These are phyloP conservation scores for Anisodus tanguticus DNA, from an alignment of 257 asterid species.

Conservation along the genomic window DNA sequence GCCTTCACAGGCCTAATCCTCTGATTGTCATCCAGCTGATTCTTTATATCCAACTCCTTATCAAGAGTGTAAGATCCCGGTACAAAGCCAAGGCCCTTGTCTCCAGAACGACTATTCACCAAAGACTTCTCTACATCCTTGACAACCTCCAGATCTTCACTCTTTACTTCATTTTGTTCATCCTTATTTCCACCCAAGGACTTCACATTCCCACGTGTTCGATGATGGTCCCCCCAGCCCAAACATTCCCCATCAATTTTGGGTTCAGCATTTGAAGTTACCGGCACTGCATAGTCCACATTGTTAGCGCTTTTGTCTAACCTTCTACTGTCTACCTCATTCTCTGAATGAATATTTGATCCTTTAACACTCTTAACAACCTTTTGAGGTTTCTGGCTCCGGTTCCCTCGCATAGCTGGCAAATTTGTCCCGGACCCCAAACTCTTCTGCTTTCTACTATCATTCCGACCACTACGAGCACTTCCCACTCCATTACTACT, in stretches of 20 bases:
- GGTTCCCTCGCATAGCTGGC: conserved; percentile 43
- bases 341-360: conserved; percentile 50
- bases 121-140: conserved; percentile 45
- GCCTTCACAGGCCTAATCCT: conserved; percentile 39
- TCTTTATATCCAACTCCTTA: conserved; percentile 47
- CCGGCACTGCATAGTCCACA: conserved; percentile 47
- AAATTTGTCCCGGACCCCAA: conserved; percentile 50
- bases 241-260: conserved; percentile 45
- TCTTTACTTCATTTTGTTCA: conserved; percentile 39
- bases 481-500: conserved; percentile 51
- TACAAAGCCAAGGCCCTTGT: conserved; percentile 14
- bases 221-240: conserved; percentile 47
- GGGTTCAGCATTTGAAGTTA: conserved; percentile 49
- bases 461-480: conserved; percentile 49
- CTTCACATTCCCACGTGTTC: conserved; percentile 34
- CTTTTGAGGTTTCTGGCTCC: conserved; percentile 50
- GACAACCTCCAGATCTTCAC: conserved; percentile 42
- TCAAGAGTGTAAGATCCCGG: conserved; percentile 42
- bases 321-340: conserved; percentile 47
- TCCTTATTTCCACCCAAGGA: conserved; percentile 36
- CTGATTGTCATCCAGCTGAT: conserved; percentile 42
- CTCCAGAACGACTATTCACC: conserved; percentile 35
- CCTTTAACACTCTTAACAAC: conserved; percentile 57
- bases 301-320: conserved; percentile 50
- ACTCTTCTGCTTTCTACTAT: conserved; percentile 51